Evolutionary conservation across 495 filamentous ascomycete species (phyloP), one percentile per base, ranked within the genome.

Genomic region (Barbatosphaeria neglecta): DNA sequence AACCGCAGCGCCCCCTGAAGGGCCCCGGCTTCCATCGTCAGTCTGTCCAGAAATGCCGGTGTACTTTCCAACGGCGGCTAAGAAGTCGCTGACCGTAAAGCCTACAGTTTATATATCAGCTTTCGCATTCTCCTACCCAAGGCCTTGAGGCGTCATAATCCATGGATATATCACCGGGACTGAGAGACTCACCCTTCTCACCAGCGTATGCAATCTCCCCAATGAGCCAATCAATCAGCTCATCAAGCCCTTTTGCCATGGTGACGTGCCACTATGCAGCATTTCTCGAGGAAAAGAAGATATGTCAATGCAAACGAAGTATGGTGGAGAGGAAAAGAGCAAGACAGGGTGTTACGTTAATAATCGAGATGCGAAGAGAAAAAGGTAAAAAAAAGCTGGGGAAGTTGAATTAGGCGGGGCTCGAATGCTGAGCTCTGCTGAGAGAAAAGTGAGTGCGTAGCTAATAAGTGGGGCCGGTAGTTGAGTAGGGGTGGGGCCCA

Each of bases 121-220:
- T n/a, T 67, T 69, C 7, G 84, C 83, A 58, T 89, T 81, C 67
- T 84, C 82, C 18, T 74, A 73, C 42, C 90, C 63, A 40, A 89
- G 5, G 15, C 39, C 3, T 13, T 1, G 20, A 22, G n/a, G 39
- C 13, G 20, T 23, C 11, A 16, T 22, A 22, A n/a, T n/a, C n/a
- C n/a, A n/a, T n/a, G n/a, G n/a, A n/a, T 5, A 22, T 5, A 3
- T 23, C 3, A 23, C 15, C n/a, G 44, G 25, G 18, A 17, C 6
- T 11, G 23, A 19, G 40, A 48, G 43, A 76, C 84, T 65, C 62
- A 90, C 86, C 86, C 68, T 75, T 70, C 48, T 75, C 74, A 24
- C 86, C 85, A 44, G 64, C 67, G 54, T 69, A 70, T 6, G 84
- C 83, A 58, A 90, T 82, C 68, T 85, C 82, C 17, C 75, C 73